phyloP scores from a whole-genome alignment of 139 green algal species.

The Chlorella vulgaris region DNA sequence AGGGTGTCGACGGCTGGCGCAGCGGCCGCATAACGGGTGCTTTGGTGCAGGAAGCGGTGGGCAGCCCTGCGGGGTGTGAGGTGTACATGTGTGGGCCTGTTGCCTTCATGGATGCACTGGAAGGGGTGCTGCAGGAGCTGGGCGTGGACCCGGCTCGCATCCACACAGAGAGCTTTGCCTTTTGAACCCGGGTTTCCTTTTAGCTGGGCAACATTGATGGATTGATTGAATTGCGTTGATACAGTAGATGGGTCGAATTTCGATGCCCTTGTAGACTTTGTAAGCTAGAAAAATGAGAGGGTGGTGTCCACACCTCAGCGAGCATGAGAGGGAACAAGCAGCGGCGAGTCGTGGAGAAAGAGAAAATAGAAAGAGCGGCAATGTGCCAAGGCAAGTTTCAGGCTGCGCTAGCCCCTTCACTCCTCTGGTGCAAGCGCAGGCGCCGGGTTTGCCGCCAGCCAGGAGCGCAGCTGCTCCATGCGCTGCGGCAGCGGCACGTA shows the following conservation, averaged over 20 bases:
- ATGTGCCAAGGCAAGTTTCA: not conserved
- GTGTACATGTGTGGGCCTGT: not conserved
- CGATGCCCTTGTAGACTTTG: too few relatives aligned
- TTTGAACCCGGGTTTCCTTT: not conserved
- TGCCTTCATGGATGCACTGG: not conserved
- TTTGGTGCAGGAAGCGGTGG: not conserved
- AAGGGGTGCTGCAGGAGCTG: not conserved
- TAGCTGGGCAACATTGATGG: too few relatives aligned
- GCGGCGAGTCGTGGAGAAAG: too few relatives aligned
- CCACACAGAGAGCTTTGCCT: not conserved
- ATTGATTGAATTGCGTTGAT: too few relatives aligned
- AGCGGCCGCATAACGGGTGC: not conserved
- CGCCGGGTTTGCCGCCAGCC: constrained; percentile 43
- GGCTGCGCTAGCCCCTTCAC: not conserved
- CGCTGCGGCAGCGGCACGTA: constrained; percentile 69
- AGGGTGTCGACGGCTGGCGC: not conserved
- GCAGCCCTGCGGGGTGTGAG: not conserved
- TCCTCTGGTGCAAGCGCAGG: not conserved
- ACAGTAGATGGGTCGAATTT: too few relatives aligned
- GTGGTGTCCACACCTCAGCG: too few relatives aligned
- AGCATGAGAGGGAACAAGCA: too few relatives aligned
- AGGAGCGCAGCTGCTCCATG: constrained; percentile 67
- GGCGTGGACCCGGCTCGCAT: not conserved
- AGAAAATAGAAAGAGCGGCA: not conserved
- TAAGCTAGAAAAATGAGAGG: too few relatives aligned